Evolutionary conservation across 1,284 basidiomycete genomes (phyloP).

Genomic region (Boletellus dicymbophilus): DNA sequence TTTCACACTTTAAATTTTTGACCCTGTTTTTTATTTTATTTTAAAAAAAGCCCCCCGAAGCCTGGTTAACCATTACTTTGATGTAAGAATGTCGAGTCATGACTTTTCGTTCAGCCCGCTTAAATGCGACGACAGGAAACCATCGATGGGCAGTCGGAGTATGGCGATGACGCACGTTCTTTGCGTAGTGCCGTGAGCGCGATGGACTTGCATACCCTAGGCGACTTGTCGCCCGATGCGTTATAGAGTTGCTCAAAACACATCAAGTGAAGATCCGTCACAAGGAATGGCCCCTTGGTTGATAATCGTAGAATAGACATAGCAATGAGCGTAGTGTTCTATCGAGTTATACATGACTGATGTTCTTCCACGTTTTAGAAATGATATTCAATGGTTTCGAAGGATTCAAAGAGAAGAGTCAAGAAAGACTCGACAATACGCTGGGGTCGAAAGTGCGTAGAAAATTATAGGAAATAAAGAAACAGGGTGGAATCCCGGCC

Average conservation of each 20-base stretch:
- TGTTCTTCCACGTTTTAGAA: conserved; percentile 39
- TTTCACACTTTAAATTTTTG: not conserved
- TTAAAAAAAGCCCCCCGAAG: conserved; percentile 87
- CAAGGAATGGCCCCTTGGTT: too few relatives aligned
- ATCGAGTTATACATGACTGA: conserved; percentile 38
- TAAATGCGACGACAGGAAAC: conserved; percentile 56
- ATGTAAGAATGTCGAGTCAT: conserved; percentile 50
- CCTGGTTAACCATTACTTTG: conserved; percentile 92
- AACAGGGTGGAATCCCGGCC: conserved; percentile 6
- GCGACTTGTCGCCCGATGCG: conserved; percentile 79
- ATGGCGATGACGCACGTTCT: conserved; percentile 66
- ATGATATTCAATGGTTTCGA: conserved; percentile 16
- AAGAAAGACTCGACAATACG: too few relatives aligned
- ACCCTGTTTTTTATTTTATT: too few relatives aligned
- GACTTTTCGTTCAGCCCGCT: not conserved
- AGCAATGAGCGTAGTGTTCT: conserved; percentile 40
- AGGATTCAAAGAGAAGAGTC: conserved; percentile 8
- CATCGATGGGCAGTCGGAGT: conserved; percentile 69
- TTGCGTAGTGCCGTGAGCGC: conserved; percentile 61
- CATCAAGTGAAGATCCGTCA: not conserved
- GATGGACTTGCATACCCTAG: conserved; percentile 62
- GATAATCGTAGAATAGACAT: conserved; percentile 34
- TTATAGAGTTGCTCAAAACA: conserved; percentile 41
- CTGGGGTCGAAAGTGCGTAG: too few relatives aligned
- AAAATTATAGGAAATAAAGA: too few relatives aligned